Conservation (phyloP, 306 rosid genomes). For the Alnus glutinosa region DNA sequence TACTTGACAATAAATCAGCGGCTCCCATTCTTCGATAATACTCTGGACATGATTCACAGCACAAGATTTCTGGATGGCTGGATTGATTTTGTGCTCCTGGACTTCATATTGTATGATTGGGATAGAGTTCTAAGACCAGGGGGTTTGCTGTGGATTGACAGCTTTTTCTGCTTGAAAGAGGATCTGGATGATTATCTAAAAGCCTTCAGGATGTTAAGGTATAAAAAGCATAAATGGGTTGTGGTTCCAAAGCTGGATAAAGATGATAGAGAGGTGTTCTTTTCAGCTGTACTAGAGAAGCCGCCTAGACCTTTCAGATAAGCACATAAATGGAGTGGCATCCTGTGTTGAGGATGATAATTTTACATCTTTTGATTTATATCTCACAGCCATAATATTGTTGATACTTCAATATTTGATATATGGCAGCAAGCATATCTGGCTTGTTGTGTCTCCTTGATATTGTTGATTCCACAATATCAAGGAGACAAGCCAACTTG, state of each 20-base stretch:
- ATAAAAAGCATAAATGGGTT: constrained; percentile 65
- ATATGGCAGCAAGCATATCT: too few relatives aligned
- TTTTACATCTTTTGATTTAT: not conserved
- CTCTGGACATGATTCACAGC: constrained; percentile 78
- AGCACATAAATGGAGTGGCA: not conserved
- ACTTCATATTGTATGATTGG: constrained; percentile 73
- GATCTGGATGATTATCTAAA: constrained; percentile 67
- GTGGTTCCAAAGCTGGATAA: constrained; percentile 76
- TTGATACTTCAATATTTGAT: not conserved
- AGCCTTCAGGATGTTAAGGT: constrained; percentile 55
- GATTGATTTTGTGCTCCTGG: constrained; percentile 71
- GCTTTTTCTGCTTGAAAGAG: constrained; percentile 67
- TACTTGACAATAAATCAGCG: constrained; percentile 69
- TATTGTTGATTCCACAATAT: too few relatives aligned
- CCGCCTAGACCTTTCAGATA: constrained; percentile 67
- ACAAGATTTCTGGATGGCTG: constrained; percentile 80
- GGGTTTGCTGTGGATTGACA: constrained; percentile 77
- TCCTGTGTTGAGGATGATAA: not conserved
- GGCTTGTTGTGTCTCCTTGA: too few relatives aligned
- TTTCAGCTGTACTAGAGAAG: constrained; percentile 75
- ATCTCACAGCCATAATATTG: not conserved
- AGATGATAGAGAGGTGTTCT: constrained; percentile 62
- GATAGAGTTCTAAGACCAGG: constrained; percentile 81
- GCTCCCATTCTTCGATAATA: constrained; percentile 71
- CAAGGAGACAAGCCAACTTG: too few relatives aligned